These are phyloP conservation scores for Barbatosphaeria neglecta DNA, from an alignment of 495 filamentous ascomycete species.

Conservation along the genomic window DNA sequence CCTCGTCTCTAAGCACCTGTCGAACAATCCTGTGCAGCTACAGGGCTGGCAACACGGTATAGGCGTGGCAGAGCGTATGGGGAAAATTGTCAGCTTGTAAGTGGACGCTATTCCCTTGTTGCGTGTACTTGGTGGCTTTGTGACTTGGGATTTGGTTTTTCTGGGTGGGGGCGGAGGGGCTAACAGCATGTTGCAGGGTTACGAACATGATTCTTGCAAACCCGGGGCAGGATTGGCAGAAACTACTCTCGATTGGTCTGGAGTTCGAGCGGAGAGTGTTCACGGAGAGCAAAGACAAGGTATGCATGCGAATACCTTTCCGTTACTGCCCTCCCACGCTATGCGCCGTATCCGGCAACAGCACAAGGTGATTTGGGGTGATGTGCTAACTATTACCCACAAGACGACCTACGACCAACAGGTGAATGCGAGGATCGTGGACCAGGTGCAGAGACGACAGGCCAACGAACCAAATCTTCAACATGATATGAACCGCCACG, in stretches of 20 bases:
- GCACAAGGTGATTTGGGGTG: too few species aligned
- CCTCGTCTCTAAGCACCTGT: slow-evolving; percentile 7
- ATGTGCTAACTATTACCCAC: slow-evolving; percentile 5
- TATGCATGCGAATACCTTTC: slow-evolving; percentile 10
- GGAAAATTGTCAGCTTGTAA: slow-evolving; percentile 16
- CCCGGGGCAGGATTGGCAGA: slow-evolving; percentile 15
- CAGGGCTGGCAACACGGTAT: slow-evolving; percentile 17
- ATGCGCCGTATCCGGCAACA: too few species aligned
- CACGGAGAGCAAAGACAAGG: slow-evolving; percentile 27
- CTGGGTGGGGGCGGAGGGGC: not conserved
- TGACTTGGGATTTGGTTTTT: too few species aligned
- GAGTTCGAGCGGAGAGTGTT: slow-evolving; percentile 32
- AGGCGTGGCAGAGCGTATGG: slow-evolving; percentile 13
- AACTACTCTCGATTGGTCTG: slow-evolving; percentile 19
- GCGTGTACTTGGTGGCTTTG: too few species aligned
- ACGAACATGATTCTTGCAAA: slow-evolving; percentile 29
- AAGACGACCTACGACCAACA: slow-evolving; percentile 28
- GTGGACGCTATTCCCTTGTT: not conserved
- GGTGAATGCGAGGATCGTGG: slow-evolving; percentile 13
- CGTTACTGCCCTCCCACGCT: too few species aligned
- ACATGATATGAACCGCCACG: slow-evolving; percentile 22
- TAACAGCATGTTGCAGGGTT: slow-evolving; percentile 15
- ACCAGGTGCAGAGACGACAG: slow-evolving; percentile 24
- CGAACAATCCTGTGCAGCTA: not conserved
- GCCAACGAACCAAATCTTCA: slow-evolving; percentile 28